Base-by-base conservation (phyloP, 2,329 filamentous ascomycete genomes). In the Phialemonium atrogriseum region DNA sequence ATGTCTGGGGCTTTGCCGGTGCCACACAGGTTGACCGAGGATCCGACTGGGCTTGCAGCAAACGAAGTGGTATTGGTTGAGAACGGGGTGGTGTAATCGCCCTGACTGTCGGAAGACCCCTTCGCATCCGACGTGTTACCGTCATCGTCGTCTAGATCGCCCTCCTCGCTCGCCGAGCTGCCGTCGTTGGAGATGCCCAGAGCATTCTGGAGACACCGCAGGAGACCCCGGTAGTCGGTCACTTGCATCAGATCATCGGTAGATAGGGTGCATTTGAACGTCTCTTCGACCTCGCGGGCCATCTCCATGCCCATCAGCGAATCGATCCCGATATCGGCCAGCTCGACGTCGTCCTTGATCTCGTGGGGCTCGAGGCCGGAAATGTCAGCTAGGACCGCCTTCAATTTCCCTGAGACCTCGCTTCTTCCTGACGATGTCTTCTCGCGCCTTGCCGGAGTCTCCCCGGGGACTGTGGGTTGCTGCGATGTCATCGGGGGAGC, bases 271-370 rank as follows among this genome's bases (percentile, higher is more conserved):
- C 48, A 49, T 4, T 54, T 49, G 36, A 69, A 64, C 0, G 40
- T 39, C 2, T 34, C 31, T 27, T 65, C 56, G 4, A 66, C 39
- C 31, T 69, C 66, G 2, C 51, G 50, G 0, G 48, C 54, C 29
- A 70, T 39, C 40, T 70, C 66, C 59, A 67, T 68, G 1, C 53
- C 60, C 55, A 66, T 61, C 1, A 70, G 49, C 0, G 66, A 70
- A 43, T 70, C 66, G 19, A 70, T 65, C 1, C 66, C 66, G 3
- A 68, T 34, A 23, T 66, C 59, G 6, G 49, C 53, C n/a, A 68
- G 49, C 11, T 51, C 38, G 6, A 45, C 44, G 12, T 58, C 51
- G 16, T 43, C 32, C 18, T 52, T 49, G 11, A 68, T 56, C 17
- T 64, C 58, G 5, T 45, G 34, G 0, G 42, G 16, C 14, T 60